Evolutionary conservation across 192 early-diverging fungal species (phyloP), one percentile per base, ranked within the genome.

Genomic region (Funneliformis mosseae): DNA sequence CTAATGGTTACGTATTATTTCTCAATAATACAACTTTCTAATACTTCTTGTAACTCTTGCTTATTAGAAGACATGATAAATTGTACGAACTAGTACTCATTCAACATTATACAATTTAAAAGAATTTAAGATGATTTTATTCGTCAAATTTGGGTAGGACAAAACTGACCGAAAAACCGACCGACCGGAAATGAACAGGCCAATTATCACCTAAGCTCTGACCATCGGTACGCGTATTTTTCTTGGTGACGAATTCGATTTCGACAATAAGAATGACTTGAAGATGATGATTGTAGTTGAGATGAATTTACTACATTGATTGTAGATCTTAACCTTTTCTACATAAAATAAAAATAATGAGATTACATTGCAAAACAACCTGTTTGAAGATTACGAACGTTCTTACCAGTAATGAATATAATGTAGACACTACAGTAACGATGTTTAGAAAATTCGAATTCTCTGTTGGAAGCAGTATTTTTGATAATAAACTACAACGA

Each of bases 321-420:
- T 12, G 45, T 27, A 74, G 6, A 28, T 74, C 4, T 74, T 74
- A 28, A 4, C 48, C 72, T 74, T 74, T 74, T 21, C 72, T 74
- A 74, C 38, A 55, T 55, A 55, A 74, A n/a, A 59, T 74, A 55
- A 74, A 74, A 74, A 48, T 0, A 74, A 48, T 74, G 23, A 74
- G 25, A 74, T 18, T 38, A 74, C 2, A 74, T 3, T 59, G 45
- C 3, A 33, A 28, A 25, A 55, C n/a, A n/a, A n/a, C n/a, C n/a
- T 74, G 8, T 74, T 55, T 74, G 23, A 74, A 48, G 46, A 74
- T 48, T 11, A 74, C 25, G 8, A 74, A 55, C 4, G 7, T 72
- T 45, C 72, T 55, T 74, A n/a, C n/a, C n/a, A n/a, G n/a, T n/a
- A n/a, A 74, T 55, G 45, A 74, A 74, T 74, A 74, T 55, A 74